Evolutionary conservation across 306 rosid genomes (phyloP).

Genomic region (Fragaria ananassa): DNA sequence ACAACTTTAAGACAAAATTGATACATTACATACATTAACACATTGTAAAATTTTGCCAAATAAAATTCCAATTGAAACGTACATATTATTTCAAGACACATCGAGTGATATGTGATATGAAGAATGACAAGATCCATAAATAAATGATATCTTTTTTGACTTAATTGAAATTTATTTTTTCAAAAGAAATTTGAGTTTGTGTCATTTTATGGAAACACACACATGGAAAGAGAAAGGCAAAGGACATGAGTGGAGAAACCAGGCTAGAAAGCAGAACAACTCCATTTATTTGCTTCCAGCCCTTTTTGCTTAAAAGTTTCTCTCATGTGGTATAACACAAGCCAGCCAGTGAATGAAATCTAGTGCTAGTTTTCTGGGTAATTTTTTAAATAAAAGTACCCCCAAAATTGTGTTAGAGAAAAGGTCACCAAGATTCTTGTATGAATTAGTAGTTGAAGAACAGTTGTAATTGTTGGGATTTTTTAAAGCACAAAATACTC

Average conservation of each 20-base stretch:
- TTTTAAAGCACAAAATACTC: slow-evolving; percentile 27
- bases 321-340: slow-evolving; percentile 31
- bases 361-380: slow-evolving; percentile 30
- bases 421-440: slow-evolving; percentile 12
- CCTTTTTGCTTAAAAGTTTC: slow-evolving; percentile 33
- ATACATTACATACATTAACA: too few species aligned
- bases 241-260: slow-evolving; percentile 56
- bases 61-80: too few species aligned
- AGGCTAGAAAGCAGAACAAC: slow-evolving; percentile 46
- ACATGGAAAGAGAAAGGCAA: slow-evolving; percentile 28
- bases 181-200: slow-evolving; percentile 12
- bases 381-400: slow-evolving; percentile 1
- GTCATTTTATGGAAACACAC: slow-evolving; percentile 24
- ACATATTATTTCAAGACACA: too few species aligned
- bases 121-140: background rate
- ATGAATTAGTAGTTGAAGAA: slow-evolving; percentile 32
- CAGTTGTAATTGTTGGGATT: slow-evolving; percentile 34
- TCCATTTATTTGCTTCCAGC: slow-evolving; percentile 32
- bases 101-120: background rate
- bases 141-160: background rate
- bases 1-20: too few species aligned
- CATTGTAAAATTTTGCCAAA: too few species aligned
- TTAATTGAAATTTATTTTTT: background rate
- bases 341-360: slow-evolving; percentile 28
- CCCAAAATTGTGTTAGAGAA: slow-evolving; percentile 20